Evolutionary conservation across 176 grass and related monocot genomes (phyloP).

Genomic region (Rhynchospora pubera): DNA sequence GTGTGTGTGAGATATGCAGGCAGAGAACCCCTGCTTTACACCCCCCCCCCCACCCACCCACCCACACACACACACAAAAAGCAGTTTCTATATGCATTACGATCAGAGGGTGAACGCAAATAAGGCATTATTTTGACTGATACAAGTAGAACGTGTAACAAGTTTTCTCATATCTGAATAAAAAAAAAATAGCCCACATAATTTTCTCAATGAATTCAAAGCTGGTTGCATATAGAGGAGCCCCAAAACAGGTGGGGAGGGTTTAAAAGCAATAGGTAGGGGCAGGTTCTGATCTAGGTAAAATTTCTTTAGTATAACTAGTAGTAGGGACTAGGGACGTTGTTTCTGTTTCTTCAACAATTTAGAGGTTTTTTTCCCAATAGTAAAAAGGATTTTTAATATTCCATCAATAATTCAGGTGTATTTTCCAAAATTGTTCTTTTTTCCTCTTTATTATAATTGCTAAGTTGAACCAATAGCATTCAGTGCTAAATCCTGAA

Average conservation of each 20-base stretch:
- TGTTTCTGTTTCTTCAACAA: not conserved
- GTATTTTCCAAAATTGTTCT: not conserved
- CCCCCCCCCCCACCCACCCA: no score
- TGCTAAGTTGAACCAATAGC: not conserved
- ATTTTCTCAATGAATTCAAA: not conserved
- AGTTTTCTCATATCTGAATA: not conserved
- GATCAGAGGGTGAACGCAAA: no score
- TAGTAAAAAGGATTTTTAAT: not conserved
- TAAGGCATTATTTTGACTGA: not conserved
- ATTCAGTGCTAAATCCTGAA: not conserved
- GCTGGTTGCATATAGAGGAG: not conserved
- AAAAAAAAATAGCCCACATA: not conserved
- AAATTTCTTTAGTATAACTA: not conserved
- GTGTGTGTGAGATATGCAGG: not conserved
- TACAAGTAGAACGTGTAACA: not conserved
- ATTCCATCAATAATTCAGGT: not conserved
- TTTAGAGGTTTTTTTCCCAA: not conserved
- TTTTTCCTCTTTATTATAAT: not conserved
- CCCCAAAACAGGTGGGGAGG: no score
- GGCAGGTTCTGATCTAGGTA: not conserved
- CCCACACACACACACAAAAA: no score
- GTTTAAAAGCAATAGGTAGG: not conserved
- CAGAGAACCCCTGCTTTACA: not conserved
- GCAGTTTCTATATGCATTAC: not conserved
- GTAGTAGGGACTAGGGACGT: not conserved